Conservation (phyloP, 805 yeast genomes). For the Saturnispora besseyi region DNA sequence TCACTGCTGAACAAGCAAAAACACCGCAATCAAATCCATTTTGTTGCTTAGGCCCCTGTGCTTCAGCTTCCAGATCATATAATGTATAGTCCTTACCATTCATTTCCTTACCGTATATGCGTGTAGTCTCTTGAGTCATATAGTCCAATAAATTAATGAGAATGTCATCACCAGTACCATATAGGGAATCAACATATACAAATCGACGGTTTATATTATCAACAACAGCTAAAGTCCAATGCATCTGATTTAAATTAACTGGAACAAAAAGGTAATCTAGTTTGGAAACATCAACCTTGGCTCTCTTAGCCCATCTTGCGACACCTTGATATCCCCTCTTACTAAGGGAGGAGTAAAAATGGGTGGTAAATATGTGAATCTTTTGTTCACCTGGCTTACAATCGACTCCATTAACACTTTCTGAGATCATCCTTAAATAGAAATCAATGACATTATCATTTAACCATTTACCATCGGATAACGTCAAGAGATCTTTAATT, state of each 20-base stretch:
- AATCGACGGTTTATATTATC: conserved; percentile 53
- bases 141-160: conserved; percentile 48
- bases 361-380: conserved; percentile 75
- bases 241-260: conserved; percentile 72
- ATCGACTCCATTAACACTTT: conserved; percentile 12
- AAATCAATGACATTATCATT: conserved; percentile 88
- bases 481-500: conserved; percentile 60
- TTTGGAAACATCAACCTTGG: conserved; percentile 54
- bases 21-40: conserved; percentile 97
- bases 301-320: conserved; percentile 73
- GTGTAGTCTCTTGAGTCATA: conserved; percentile 57
- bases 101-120: conserved; percentile 34
- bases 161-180: conserved; percentile 36
- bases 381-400: conserved; percentile 29
- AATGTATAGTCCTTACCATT: conserved; percentile 25
- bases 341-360: conserved; percentile 68
- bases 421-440: conserved; percentile 50
- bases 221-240: conserved; percentile 86
- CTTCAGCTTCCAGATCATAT: conserved; percentile 19
- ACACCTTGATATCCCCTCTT: conserved; percentile 75
- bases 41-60: conserved; percentile 64
- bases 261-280: conserved; percentile 71
- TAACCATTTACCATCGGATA: conserved; percentile 69
- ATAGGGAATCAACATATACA: conserved; percentile 70
- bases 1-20: conserved; percentile 73